phyloP scores from a whole-genome alignment of 139 green algal species.

The Coelastrella sp. region DNA sequence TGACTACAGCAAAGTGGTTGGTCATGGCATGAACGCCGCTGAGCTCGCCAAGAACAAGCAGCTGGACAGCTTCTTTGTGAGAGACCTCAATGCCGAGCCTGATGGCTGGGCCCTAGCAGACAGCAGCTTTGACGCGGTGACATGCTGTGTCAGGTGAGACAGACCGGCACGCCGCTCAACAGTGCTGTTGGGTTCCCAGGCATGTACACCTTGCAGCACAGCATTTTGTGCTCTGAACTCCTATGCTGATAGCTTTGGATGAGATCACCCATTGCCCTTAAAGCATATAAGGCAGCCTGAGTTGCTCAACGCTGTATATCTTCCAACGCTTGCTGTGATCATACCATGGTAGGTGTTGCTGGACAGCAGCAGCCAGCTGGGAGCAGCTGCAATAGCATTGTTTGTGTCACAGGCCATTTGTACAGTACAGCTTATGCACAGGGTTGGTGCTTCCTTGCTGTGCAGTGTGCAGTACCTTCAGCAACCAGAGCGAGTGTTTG shows the following conservation, averaged over 20 bases:
- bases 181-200: background rate
- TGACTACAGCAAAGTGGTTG: constrained; percentile 76
- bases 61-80: constrained; percentile 81
- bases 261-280: too few species aligned
- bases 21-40: constrained; percentile 90
- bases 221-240: background rate
- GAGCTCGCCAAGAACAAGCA: constrained; percentile 83
- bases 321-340: too few species aligned
- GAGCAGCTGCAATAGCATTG: too few species aligned
- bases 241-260: too few species aligned
- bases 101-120: constrained; percentile 72
- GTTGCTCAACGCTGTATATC: too few species aligned
- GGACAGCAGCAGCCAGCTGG: too few species aligned
- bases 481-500: constrained; percentile 88
- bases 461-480: constrained; percentile 88
- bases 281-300: too few species aligned
- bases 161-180: too few species aligned
- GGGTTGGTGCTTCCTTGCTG: background rate
- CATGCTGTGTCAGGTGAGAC: constrained; percentile 77
- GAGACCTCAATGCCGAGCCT: constrained; percentile 82
- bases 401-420: too few species aligned
- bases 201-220: background rate
- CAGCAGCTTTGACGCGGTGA: constrained; percentile 81
- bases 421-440: background rate
- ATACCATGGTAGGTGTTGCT: too few species aligned